These are phyloP conservation scores for Colletotrichum sp. DNA, from an alignment of 2,329 filamentous ascomycete genomes.

Conservation along the genomic window DNA sequence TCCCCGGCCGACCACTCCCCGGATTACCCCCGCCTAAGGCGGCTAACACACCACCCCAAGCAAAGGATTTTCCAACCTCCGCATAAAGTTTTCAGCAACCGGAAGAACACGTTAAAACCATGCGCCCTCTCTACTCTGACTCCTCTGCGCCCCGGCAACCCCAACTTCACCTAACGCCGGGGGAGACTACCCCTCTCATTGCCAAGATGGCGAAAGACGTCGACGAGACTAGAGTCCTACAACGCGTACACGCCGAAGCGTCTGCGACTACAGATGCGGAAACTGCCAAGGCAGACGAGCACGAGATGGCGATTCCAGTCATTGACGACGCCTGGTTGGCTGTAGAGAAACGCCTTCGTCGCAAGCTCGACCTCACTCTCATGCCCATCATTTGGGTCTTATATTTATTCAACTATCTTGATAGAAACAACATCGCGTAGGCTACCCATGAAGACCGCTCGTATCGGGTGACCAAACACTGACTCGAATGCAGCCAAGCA, in stretches of 20 bases:
- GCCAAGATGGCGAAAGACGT: not conserved
- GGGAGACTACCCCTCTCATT: not conserved
- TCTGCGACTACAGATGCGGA: not conserved
- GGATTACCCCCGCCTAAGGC: not conserved
- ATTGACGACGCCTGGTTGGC: not conserved
- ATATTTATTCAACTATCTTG: constrained; percentile 3
- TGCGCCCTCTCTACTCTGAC: not conserved
- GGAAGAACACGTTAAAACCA: not conserved
- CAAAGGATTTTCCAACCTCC: not conserved
- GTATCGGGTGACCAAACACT: not conserved
- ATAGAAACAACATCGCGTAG: constrained; percentile 18
- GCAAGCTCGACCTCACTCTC: constrained; percentile 26
- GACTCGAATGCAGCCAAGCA: not conserved
- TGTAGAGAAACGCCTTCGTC: constrained; percentile 15
- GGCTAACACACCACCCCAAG: not conserved
- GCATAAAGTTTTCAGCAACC: not conserved
- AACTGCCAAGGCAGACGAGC: not conserved
- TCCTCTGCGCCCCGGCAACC: not conserved
- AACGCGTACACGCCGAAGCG: not conserved
- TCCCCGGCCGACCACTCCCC: not conserved
- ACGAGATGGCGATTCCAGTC: not conserved
- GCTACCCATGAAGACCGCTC: not conserved
- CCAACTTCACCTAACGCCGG: not conserved
- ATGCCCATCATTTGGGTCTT: constrained; percentile 11
- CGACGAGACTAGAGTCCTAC: not conserved